These are phyloP conservation scores for Yamadazyma nakazawae DNA, from an alignment of 805 yeast genomes.

Conservation along the genomic window DNA sequence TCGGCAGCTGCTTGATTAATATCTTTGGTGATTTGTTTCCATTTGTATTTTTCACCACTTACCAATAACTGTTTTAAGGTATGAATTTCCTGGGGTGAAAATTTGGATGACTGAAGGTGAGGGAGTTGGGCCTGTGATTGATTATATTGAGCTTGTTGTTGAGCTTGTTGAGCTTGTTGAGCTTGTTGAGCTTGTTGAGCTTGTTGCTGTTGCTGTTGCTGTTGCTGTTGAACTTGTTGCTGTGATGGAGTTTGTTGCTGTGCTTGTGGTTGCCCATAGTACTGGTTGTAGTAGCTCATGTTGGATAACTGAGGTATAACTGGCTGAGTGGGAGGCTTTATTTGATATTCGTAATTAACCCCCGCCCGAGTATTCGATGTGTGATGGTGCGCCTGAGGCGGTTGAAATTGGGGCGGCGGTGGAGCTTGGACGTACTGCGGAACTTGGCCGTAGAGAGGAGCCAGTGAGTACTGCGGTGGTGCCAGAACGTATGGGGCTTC, in stretches of 20 bases:
- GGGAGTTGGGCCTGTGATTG: constrained; percentile 3
- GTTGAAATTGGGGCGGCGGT: constrained; percentile 1
- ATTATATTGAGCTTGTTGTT: not conserved
- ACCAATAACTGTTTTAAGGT: constrained; percentile 46
- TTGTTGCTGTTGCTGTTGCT: not conserved
- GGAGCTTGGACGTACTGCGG: not conserved
- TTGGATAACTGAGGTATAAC: constrained; percentile 1
- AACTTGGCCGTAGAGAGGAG: not conserved
- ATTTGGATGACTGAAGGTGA: constrained; percentile 16
- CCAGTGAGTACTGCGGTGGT: not conserved
- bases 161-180: not conserved
- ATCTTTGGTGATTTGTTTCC: constrained; percentile 54
- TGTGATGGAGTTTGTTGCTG: not conserved
- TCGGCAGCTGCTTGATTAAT: constrained; percentile 19
- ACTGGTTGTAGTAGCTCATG: constrained; percentile 4
- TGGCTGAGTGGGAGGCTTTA: constrained; percentile 1
- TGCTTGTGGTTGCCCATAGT: constrained; percentile 9
- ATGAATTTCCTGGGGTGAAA: constrained; percentile 44
- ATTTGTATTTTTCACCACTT: constrained; percentile 54
- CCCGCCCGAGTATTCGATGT: not conserved
- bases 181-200: not conserved
- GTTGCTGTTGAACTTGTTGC: not conserved
- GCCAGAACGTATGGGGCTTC: not conserved
- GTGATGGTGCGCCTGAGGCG: not conserved
- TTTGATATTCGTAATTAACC: constrained; percentile 6